These are phyloP conservation scores for Cardamine chenopodiifolia DNA, from an alignment of 345 rosid species.

Conservation along the genomic window DNA sequence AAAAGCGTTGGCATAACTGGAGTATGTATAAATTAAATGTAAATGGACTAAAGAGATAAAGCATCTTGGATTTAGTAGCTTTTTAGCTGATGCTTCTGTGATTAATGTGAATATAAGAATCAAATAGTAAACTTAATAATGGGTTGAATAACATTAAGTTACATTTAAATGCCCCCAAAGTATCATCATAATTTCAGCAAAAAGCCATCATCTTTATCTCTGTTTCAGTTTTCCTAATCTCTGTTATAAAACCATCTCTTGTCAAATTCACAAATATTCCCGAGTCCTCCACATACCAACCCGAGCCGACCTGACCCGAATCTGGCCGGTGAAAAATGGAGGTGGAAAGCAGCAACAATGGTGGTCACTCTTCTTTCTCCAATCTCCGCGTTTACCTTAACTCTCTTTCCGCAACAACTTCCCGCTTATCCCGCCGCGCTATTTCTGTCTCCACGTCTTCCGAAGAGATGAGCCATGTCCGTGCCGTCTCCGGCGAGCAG, in stretches of 20 bases:
- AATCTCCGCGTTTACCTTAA: conserved; percentile 55
- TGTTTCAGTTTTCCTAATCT: conserved; percentile 22
- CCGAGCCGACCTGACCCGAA: conserved; percentile 15
- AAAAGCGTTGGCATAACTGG: conserved; percentile 29
- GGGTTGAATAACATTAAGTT: not conserved
- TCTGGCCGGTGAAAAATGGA: conserved; percentile 36
- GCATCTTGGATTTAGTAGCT: conserved; percentile 29
- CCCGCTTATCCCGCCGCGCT: conserved; percentile 71
- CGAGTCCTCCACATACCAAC: not conserved
- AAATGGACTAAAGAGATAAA: conserved; percentile 31
- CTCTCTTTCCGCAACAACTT: conserved; percentile 67
- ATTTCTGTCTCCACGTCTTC: conserved; percentile 63
- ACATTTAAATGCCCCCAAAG: not conserved
- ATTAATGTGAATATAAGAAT: conserved; percentile 34
- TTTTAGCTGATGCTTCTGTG: conserved; percentile 28
- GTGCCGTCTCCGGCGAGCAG: conserved; percentile 61
- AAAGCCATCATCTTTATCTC: conserved; percentile 32
- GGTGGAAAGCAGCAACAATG: conserved; percentile 34
- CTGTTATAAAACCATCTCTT: conserved; percentile 28
- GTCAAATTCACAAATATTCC: conserved; percentile 31
- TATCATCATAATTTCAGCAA: conserved; percentile 16
- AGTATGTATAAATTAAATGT: not conserved
- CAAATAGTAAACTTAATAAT: conserved; percentile 19
- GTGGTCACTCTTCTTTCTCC: conserved; percentile 63
- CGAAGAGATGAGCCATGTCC: conserved; percentile 69